A percentile compares a stretch with the other conserved stretches of the same genome.
Conservation (phyloP, 805 yeast genomes). For the Candida loeiensis region DNA sequence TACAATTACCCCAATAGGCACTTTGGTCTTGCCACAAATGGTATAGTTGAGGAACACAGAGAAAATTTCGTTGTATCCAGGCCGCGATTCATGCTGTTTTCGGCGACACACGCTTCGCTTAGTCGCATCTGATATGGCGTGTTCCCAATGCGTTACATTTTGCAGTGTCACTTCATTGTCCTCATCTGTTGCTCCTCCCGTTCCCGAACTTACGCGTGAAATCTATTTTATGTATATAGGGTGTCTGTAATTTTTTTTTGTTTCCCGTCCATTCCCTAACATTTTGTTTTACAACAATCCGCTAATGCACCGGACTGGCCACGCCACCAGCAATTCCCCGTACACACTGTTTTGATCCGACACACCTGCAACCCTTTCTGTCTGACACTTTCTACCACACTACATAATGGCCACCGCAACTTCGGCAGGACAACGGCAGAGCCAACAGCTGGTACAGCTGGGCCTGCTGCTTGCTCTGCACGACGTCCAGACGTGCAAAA, state of each 20-base stretch:
- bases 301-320: constrained; percentile 2
- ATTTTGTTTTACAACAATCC: constrained; percentile 2
- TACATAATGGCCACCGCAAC: constrained; percentile 4
- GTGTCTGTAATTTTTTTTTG: constrained; percentile 1
- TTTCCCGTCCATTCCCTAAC: constrained; percentile 3
- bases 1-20: too few species aligned
- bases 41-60: too few species aligned
- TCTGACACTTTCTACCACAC: not conserved
- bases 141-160: too few species aligned
- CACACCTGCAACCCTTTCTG: not conserved
- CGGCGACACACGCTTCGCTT: too few species aligned
- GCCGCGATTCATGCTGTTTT: too few species aligned
- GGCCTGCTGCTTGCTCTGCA: constrained; percentile 7
- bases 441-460: constrained; percentile 2
- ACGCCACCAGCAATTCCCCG: constrained; percentile 1
- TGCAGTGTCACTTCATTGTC: too few species aligned
- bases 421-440: not conserved
- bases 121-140: too few species aligned
- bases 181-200: too few species aligned
- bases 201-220: too few species aligned
- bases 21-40: too few species aligned
- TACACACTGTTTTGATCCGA: not conserved
- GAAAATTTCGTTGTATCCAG: too few species aligned
- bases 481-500: constrained; percentile 33
- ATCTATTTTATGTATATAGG: not conserved